phyloP scores from a whole-genome alignment of 257 asterid genomes.

The Petrea volubilis region DNA sequence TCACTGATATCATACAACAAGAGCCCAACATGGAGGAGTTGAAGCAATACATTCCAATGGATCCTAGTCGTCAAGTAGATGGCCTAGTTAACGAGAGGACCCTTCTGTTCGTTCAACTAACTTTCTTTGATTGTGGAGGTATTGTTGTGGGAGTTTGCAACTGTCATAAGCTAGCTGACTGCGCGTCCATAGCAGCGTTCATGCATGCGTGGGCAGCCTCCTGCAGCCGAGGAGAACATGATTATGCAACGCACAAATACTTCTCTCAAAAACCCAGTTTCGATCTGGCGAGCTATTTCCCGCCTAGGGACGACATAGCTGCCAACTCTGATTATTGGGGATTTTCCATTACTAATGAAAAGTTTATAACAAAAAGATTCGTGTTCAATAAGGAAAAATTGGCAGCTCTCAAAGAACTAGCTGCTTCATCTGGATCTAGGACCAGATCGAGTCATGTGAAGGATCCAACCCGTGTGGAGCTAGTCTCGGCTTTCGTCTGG shows the following conservation, averaged over 20 bases:
- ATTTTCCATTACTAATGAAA: neutral
- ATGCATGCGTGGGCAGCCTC: conserved; percentile 38
- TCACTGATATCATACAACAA: neutral
- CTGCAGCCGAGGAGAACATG: conserved; percentile 14
- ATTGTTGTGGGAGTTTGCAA: conserved; percentile 31
- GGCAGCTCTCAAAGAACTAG: neutral
- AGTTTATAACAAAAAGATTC: neutral
- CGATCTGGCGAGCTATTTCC: conserved; percentile 21
- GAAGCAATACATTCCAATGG: neutral
- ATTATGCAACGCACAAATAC: too few species aligned
- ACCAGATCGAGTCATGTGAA: neutral
- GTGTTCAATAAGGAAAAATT: neutral
- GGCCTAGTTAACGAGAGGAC: neutral
- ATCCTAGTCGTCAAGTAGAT: neutral
- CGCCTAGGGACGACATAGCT: conserved; percentile 28
- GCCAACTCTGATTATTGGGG: neutral
- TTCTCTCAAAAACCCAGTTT: conserved; percentile 7
- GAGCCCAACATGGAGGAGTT: neutral
- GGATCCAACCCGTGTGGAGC: conserved; percentile 45
- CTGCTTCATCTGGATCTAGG: neutral
- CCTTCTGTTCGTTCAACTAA: conserved; percentile 22
- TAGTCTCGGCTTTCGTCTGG: conserved; percentile 41
- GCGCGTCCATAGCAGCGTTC: conserved; percentile 28
- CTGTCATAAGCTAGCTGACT: conserved; percentile 37
- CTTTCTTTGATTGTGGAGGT: conserved; percentile 40